Evolutionary conservation across 345 rosid species (phyloP).

Genomic region (Cardamine chenopodiifolia): DNA sequence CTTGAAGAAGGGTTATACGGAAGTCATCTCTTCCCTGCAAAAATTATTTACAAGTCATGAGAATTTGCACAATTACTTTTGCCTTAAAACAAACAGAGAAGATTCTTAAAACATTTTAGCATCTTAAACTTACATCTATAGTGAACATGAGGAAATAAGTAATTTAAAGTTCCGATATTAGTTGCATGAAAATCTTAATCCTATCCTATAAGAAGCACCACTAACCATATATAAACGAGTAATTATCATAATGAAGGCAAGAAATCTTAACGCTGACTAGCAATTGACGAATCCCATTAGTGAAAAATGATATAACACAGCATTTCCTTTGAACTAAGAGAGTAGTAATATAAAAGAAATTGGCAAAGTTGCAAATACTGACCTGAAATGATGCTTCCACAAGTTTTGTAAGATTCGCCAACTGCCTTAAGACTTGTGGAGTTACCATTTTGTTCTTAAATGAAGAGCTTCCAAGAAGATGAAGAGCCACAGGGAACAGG

Average conservation of each 20-base stretch:
- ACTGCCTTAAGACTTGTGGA: constrained; percentile 67
- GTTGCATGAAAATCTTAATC: background rate
- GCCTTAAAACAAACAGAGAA: background rate
- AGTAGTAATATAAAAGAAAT: constrained; percentile 3
- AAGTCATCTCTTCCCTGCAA: constrained; percentile 92
- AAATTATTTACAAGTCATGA: constrained; percentile 23
- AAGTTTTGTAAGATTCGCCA: constrained; percentile 78
- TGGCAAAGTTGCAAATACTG: constrained; percentile 30
- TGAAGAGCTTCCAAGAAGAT: constrained; percentile 80
- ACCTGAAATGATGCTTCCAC: constrained; percentile 92
- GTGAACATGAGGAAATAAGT: background rate
- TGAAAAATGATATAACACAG: background rate
- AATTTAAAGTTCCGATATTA: background rate
- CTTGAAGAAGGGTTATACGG: constrained; percentile 85
- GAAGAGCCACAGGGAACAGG: constrained; percentile 82
- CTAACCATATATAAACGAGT: background rate
- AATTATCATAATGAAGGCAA: constrained; percentile 15
- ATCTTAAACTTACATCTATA: too few species aligned
- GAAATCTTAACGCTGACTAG: background rate
- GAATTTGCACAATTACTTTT: background rate
- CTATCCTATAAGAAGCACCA: background rate
- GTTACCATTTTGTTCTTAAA: constrained; percentile 77
- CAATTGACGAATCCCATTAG: background rate
- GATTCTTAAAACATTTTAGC: background rate
- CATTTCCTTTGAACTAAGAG: background rate